Evolutionary conservation across 768 basidiomycete species (phyloP), one percentile per base, ranked within the genome.

Genomic region (Kwoniella shandongensis): DNA sequence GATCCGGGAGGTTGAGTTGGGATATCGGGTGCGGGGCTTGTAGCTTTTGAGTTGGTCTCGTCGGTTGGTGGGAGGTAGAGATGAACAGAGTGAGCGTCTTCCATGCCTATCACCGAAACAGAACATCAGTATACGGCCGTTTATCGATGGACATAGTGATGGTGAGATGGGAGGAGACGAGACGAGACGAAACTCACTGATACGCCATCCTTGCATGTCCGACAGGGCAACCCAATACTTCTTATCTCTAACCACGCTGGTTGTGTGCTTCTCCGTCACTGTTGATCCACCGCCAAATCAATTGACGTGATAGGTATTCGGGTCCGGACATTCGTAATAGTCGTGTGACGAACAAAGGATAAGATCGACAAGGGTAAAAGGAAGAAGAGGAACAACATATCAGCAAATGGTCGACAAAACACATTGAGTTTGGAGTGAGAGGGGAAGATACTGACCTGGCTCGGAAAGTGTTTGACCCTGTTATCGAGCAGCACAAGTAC

Each of bases 191-290:
- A 7, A 87, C 94, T 79, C 72, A 99, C 94, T 85, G 79, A 98
- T 87, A 78, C 96, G 83, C 96, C 96, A 99, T 69, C 96, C 96
- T 78, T 99, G 96, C 94, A 98, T 98, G 79, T 97, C 93, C 44
- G 88, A 86, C 40, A 96, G 82, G 6, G 83, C 87, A 77, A 86
- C 97, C 56, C 76, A 78, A 54, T 74, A 77, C 63, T 73, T 67
- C 56, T 70, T 72, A n/a, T 59, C 70, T 41, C 69, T 44, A 12
- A 65, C 52, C 36, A 75, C 67, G 36, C 58, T 54, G 18, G 74
- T 72, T 40, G 89, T 86, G 73, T 81, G 83, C 82, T 97, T 99
- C 63, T 84, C 83, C 51, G 88, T 91, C 44, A 73, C 70, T 69
- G 56, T 51, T 30, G 25, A 26, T 5, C 41, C 17, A 58, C 27